Conservation (phyloP, 331 rosid genomes). For the Erythrophleum ivorense region DNA sequence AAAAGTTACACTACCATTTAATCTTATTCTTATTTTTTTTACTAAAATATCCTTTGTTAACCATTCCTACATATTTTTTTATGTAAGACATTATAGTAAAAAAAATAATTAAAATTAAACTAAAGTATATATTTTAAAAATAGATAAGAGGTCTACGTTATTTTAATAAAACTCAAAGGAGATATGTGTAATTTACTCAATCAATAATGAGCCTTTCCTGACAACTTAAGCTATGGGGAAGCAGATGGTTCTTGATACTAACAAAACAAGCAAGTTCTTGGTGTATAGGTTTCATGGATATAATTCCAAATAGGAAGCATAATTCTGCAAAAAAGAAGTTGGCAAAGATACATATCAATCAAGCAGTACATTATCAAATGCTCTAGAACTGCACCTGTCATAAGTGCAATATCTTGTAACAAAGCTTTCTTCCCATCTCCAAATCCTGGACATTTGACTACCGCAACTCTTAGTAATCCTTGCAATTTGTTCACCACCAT, state of each 20-base stretch:
- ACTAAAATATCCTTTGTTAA: not conserved
- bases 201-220: not conserved
- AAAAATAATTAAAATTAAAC: not conserved
- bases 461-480: slow-evolving; percentile 87
- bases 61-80: not conserved
- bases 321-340: slow-evolving; percentile 38
- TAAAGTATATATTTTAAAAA: not conserved
- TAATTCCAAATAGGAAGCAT: slow-evolving; percentile 19
- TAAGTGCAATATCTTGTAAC: slow-evolving; percentile 91
- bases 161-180: not conserved
- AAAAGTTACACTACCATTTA: not conserved
- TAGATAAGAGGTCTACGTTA: not conserved
- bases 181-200: not conserved
- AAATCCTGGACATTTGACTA: slow-evolving; percentile 87
- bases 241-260: not conserved
- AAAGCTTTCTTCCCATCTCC: slow-evolving; percentile 83
- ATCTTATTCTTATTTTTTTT: not conserved
- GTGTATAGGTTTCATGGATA: slow-evolving; percentile 13
- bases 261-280: slow-evolving; percentile 28
- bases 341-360: not conserved
- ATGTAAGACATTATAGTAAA: not conserved
- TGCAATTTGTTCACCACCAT: slow-evolving; percentile 84
- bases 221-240: not conserved
- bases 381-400: slow-evolving; percentile 73
- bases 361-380: slow-evolving; percentile 12